A percentile compares a stretch with the other conserved stretches of the same genome.
Evolutionary conservation across 257 asterid genomes (phyloP).

Genomic region (Salvia hispanica): DNA sequence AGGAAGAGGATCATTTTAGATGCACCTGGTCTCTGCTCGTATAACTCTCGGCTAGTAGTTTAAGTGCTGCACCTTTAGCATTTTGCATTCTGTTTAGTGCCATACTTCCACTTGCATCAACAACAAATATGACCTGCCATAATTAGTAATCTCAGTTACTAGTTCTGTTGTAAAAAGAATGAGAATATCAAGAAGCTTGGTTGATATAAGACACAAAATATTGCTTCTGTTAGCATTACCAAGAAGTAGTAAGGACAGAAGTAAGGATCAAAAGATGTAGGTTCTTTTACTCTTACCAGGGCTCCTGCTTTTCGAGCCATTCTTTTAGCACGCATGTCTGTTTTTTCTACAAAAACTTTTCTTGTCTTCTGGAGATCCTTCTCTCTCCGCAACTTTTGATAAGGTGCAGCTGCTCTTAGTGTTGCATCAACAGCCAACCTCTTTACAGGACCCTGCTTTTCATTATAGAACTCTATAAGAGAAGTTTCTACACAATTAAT

Average conservation of each 20-base stretch:
- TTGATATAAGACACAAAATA: constrained; percentile 8
- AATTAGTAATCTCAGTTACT: background rate
- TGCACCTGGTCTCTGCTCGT: constrained; percentile 99
- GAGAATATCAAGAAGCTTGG: constrained; percentile 21
- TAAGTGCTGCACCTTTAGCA: constrained; percentile 99
- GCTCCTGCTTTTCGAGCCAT: constrained; percentile 99
- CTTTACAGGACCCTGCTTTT: constrained; percentile 87
- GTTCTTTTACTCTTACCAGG: constrained; percentile 59
- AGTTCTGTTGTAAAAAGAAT: background rate
- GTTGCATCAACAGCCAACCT: constrained; percentile 99
- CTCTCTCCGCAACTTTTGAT: constrained; percentile 93
- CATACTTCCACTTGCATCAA: constrained; percentile 99
- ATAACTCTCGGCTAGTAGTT: constrained; percentile 94
- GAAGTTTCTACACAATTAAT: constrained; percentile 25
- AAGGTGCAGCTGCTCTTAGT: constrained; percentile 99
- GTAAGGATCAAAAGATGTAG: constrained; percentile 14
- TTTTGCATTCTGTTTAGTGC: constrained; percentile 99
- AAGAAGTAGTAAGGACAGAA: constrained; percentile 25
- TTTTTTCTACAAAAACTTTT: constrained; percentile 85
- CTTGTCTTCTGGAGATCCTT: constrained; percentile 66
- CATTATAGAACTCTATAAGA: constrained; percentile 35
- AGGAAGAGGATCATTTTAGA: constrained; percentile 14
- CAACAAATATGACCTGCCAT: constrained; percentile 87
- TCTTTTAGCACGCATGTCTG: constrained; percentile 98
- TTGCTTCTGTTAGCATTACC: constrained; percentile 12